A percentile compares a stretch with the other conserved stretches of the same genome.
Conservation (phyloP, 306 rosid genomes). For the cucumber (Cucumis sativus) region DNA sequence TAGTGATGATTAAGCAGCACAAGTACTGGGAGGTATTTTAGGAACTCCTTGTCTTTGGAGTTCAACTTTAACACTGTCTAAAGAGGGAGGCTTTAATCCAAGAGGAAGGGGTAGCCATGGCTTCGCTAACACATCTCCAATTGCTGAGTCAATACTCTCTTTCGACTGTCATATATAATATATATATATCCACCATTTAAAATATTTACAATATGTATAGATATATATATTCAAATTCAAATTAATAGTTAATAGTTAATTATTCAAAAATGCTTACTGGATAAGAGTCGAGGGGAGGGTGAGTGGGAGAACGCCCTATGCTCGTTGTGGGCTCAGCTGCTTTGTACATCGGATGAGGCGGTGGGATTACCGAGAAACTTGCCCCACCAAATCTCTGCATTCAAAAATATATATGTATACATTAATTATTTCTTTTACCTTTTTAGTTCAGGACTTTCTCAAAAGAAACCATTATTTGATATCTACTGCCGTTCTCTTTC, state of each 20-base stretch:
- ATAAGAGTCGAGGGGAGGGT: constrained; percentile 39
- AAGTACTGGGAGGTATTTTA: constrained; percentile 57
- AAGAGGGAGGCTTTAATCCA: constrained; percentile 69
- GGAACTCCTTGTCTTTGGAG: constrained; percentile 79
- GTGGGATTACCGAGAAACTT: constrained; percentile 45
- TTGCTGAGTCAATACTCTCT: constrained; percentile 79
- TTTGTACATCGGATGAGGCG: constrained; percentile 51
- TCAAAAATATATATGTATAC: not conserved
- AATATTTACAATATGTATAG: no score
- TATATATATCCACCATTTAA: no score
- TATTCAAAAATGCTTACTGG: constrained; percentile 30
- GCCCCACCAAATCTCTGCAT: constrained; percentile 44
- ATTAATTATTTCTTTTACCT: no score
- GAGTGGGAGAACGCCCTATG: constrained; percentile 30
- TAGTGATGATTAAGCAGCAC: constrained; percentile 21
- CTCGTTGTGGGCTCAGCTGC: constrained; percentile 28
- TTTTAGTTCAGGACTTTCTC: no score
- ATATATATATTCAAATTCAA: no score
- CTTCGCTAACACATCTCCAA: constrained; percentile 69
- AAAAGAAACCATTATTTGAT: no score
- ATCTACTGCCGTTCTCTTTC: no score
- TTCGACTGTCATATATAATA: constrained; percentile 58
- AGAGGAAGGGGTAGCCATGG: constrained; percentile 93
- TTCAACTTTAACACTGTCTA: constrained; percentile 58
- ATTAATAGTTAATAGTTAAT: no score